These are phyloP conservation scores for Peterozyma xylosa DNA, from an alignment of 805 yeast species.

Conservation along the genomic window DNA sequence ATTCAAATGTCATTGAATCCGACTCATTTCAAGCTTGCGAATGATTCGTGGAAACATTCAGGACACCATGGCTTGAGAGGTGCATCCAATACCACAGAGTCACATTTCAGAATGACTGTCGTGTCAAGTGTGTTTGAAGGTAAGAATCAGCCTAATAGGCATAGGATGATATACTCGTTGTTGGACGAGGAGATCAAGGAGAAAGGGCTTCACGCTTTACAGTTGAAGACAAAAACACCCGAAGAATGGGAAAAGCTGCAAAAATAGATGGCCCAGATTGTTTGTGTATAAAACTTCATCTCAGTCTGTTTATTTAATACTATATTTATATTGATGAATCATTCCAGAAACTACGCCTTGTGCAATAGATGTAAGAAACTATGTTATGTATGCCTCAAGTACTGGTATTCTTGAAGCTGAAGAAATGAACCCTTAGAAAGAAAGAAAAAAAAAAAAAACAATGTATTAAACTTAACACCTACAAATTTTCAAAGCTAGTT, in stretches of 20 bases:
- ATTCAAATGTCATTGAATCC: constrained; percentile 36
- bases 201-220: constrained; percentile 82
- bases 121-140: constrained; percentile 67
- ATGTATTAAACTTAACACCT: background rate
- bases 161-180: constrained; percentile 62
- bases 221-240: constrained; percentile 73
- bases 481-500: background rate
- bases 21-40: constrained; percentile 41
- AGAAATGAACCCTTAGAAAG: background rate
- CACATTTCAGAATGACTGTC: constrained; percentile 73
- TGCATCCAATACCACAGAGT: constrained; percentile 64
- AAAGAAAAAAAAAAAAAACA: background rate
- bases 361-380: too few species aligned
- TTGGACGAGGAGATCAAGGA: constrained; percentile 65
- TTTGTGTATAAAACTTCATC: constrained; percentile 3
- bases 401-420: too few species aligned
- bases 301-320: background rate
- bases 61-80: constrained; percentile 80
- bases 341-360: background rate
- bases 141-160: constrained; percentile 63
- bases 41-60: constrained; percentile 84
- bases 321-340: background rate
- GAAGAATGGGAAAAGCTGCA: constrained; percentile 33
- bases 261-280: background rate
- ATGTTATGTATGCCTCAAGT: too few species aligned